Conservation (phyloP, 768 basidiomycete genomes). For the Auriculariales sp. region DNA sequence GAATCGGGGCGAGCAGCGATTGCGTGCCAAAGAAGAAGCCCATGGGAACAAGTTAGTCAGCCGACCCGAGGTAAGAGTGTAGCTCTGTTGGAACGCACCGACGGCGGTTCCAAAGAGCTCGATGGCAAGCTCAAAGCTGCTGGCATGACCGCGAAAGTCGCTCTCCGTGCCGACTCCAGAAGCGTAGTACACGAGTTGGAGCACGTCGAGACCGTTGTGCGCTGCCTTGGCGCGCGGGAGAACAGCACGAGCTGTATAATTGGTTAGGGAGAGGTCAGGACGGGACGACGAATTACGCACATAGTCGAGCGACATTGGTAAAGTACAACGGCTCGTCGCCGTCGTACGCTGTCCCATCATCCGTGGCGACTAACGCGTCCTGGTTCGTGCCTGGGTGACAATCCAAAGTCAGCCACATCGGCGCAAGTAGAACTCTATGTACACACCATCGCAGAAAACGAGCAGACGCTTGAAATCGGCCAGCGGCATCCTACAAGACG, state of each 20-base stretch:
- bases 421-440: no score
- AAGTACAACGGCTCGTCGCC: not conserved
- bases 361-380: not conserved
- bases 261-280: not conserved
- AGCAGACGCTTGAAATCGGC: not conserved
- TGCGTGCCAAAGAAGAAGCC: no score
- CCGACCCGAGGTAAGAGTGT: no score
- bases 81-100: not conserved
- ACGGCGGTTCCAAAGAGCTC: not conserved
- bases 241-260: not conserved
- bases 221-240: not conserved
- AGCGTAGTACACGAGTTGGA: slow-evolving; percentile 3
- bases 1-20: no score
- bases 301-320: not conserved
- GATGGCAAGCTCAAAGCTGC: not conserved
- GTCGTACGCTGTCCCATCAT: not conserved
- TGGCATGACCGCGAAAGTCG: slow-evolving; percentile 1
- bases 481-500: no score
- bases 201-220: not conserved
- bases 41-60: no score
- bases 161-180: not conserved
- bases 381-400: not conserved
- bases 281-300: not conserved
- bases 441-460: not conserved
- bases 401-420: no score